Percentiles rank a stretch among this genome's conserved stretches.
Evolutionary conservation across 169 alveolate genomes (phyloP).

Genomic region (Cryptosporidium xiaoi): DNA sequence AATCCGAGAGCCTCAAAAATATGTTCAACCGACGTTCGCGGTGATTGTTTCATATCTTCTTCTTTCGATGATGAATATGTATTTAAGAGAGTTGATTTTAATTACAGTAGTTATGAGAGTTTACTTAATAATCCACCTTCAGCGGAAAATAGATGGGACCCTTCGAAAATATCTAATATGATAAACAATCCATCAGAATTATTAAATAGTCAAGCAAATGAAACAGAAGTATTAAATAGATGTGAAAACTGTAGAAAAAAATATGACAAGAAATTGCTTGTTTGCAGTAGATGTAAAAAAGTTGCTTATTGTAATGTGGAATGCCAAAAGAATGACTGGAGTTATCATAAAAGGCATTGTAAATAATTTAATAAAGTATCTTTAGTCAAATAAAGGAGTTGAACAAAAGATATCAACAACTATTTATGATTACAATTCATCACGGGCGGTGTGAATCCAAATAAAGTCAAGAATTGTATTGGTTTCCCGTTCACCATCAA

Average conservation of each 20-base stretch:
- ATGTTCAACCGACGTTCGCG: slow-evolving; percentile 89
- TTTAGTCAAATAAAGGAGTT: background rate
- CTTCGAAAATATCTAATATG: slow-evolving; percentile 61
- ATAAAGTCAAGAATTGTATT: slow-evolving; percentile 50
- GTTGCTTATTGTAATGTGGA: slow-evolving; percentile 86
- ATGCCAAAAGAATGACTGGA: slow-evolving; percentile 90
- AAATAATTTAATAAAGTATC: background rate
- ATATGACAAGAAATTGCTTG: slow-evolving; percentile 74
- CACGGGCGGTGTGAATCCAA: slow-evolving; percentile 74
- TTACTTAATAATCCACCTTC: slow-evolving; percentile 87
- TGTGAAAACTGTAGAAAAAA: slow-evolving; percentile 83
- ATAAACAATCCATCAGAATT: slow-evolving; percentile 74
- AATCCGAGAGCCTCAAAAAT: slow-evolving; percentile 89
- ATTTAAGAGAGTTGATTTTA: slow-evolving; percentile 84
- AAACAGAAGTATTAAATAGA: slow-evolving; percentile 16
- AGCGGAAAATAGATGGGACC: slow-evolving; percentile 83
- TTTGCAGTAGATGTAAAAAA: slow-evolving; percentile 88
- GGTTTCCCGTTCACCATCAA: slow-evolving; percentile 65
- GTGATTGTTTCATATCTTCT: slow-evolving; percentile 89
- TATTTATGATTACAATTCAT: slow-evolving; percentile 21
- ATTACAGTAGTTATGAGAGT: slow-evolving; percentile 82
- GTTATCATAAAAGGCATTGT: slow-evolving; percentile 86
- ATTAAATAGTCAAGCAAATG: slow-evolving; percentile 39
- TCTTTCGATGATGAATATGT: slow-evolving; percentile 89
- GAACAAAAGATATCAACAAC: background rate